Conservation (phyloP, 164 flowering plant genomes). For the Vitis rotundifolia region DNA sequence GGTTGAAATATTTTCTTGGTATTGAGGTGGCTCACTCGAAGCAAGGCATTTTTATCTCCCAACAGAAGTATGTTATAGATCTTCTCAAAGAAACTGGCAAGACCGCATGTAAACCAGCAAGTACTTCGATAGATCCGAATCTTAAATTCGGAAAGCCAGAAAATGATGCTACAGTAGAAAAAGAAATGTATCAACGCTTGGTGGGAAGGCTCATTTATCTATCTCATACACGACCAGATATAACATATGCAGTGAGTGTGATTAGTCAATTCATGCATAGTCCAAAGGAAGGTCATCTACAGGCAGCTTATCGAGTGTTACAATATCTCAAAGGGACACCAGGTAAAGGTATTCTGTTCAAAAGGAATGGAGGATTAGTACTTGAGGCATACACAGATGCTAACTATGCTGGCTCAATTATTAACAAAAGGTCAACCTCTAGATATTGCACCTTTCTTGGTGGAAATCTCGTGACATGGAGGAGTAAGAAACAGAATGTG, state of each 20-base stretch:
- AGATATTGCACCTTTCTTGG: background rate
- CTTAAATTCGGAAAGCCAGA: background rate
- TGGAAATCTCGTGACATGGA: constrained; percentile 4
- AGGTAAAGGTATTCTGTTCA: constrained; percentile 9
- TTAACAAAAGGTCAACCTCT: constrained; percentile 1
- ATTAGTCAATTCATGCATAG: constrained; percentile 11
- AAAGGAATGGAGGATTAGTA: too few species aligned
- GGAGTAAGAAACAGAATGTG: too few species aligned
- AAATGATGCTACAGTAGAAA: background rate
- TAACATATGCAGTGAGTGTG: constrained; percentile 3
- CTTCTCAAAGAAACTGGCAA: constrained; percentile 10
- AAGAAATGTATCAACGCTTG: background rate
- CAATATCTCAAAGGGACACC: constrained; percentile 6
- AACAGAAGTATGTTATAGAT: constrained; percentile 11
- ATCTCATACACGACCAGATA: constrained; percentile 4
- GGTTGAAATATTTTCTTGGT: constrained; percentile 10
- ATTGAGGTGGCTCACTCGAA: constrained; percentile 9
- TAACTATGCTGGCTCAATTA: background rate
- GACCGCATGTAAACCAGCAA: constrained; percentile 2
- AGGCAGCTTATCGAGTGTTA: background rate
- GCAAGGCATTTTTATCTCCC: constrained; percentile 14
- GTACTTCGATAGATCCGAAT: constrained; percentile 6
- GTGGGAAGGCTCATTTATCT: constrained; percentile 13
- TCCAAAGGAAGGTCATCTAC: background rate
- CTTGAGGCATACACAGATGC: background rate